Base-by-base conservation (phyloP, 2,329 filamentous ascomycete species). In the Penicillium sp. region DNA sequence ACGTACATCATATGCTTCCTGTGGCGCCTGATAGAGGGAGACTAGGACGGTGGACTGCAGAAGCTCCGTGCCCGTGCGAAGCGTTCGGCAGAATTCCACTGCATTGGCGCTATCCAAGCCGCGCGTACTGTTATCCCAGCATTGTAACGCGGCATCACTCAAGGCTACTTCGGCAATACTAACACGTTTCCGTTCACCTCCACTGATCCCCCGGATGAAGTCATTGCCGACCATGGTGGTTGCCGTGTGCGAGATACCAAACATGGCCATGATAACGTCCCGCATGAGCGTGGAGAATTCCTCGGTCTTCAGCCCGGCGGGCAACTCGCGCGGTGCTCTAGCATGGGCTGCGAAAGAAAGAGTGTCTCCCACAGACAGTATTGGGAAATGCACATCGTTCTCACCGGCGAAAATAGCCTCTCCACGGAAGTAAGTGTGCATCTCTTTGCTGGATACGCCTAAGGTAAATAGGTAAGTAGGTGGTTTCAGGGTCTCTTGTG, bases 351-450 rank as follows among this genome's bases (percentile, higher is more conserved):
- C 60, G 61, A 91, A 92, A 92, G 33, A 80, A 0, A 38, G 36
- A 3, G 89, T 92, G 66, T 91, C 86, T 53, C 87, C 87, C 29
- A 92, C 88, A 1, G 83, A 86, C 66, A 92, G 76, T 76, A 85
- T 83, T 16, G 89, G 87, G 68, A 92, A 91, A 73, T 92, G 88
- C 4, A 89, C 85, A 70, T 93, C 90, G 44, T 89, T 84, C 72
- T 92, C 89, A 55, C 88, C 88, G 0, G 88, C 91, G 77, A 92
- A 92, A 70, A 92, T 90, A 59, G 87, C 87, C 73, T 93, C 90
- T 61, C 90, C 89, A 29, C 88, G 85, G 74, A 91, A 90, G 60
- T 84, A 77, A 16, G 82, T 83, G 76, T 89, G 84, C 88, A 92
- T 92, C 68, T 90, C 82, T 66, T 88, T 75, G 34, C 87, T 80